Evolutionary conservation across 148 eudicot species (phyloP), one percentile per base, ranked within the genome.

Genomic region (Tetragonia tetragonoides): DNA sequence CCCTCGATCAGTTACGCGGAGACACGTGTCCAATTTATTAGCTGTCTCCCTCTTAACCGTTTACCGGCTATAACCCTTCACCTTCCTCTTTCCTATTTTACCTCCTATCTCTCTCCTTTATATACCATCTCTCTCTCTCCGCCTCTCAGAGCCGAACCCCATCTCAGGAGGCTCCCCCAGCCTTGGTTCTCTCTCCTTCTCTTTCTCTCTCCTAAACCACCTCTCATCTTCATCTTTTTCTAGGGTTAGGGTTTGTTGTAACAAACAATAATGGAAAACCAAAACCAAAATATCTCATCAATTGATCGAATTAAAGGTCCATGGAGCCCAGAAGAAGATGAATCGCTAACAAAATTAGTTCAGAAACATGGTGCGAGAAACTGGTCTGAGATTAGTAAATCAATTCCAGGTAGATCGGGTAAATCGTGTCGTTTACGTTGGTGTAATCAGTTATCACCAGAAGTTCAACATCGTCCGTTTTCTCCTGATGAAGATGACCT

Each of bases 361-460:
- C 39, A 86, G 0, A 70, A 70, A 1, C 84, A 88, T 60, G 96
- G 93, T 0, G 85, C 93, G 0, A 62, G 90, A 70, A 89, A 88
- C 65, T 91, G 96, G 96, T 73, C 96, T 23, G 10, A 87, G 72
- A 89, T 91, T 1, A 78, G 90, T 75, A 85, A 70, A 68, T 75
- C 86, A 20, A 83, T 91, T 44, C 83, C 88, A 0, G 95, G 95
- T 2, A 70, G 95, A 65, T 86, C 91, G 0, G 95, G 95, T 0
- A 91, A 91, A 37, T 89, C 93, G 0, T 91, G 93, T 23, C 85
- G 95, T 4, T 66, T 91, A 6, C 85, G 95, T 66, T 91, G 95
- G 95, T 91, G 93, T 34, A 91, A 91, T 62, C 95, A 91, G 83
- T 83, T 91, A 1, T 88, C 91, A 21, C 95, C 95, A 75, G 87